A percentile compares a stretch with the other conserved stretches of the same genome.
phyloP scores from a whole-genome alignment of 2,329 filamentous ascomycete genomes.

The Grosmannia huntii region DNA sequence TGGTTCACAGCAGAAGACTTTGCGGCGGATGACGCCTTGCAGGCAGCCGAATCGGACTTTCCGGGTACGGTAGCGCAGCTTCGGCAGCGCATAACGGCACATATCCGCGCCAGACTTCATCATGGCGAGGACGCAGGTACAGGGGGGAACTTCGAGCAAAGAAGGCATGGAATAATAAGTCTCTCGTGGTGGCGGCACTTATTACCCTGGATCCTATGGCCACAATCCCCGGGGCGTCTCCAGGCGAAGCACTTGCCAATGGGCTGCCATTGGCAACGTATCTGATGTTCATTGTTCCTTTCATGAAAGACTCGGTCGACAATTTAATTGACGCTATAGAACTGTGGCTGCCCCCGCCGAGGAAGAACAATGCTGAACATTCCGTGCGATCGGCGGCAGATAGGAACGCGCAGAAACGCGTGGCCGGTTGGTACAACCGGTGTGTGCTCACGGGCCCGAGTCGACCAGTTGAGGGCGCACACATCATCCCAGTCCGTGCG shows the following conservation, averaged over 20 bases:
- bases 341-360: neutral
- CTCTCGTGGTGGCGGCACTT: too few relatives aligned
- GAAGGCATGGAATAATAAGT: too few relatives aligned
- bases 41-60: too few relatives aligned
- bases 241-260: neutral
- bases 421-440: neutral
- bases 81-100: too few relatives aligned
- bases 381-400: neutral
- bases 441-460: neutral
- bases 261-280: neutral
- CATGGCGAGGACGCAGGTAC: too few relatives aligned
- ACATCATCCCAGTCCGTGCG: neutral
- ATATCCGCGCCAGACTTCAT: too few relatives aligned
- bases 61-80: too few relatives aligned
- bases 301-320: neutral
- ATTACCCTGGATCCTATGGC: neutral
- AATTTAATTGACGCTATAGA: neutral
- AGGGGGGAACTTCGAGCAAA: too few relatives aligned
- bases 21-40: too few relatives aligned
- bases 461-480: neutral
- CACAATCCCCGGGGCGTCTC: neutral
- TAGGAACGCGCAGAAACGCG: neutral
- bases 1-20: too few relatives aligned
- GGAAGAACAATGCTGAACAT: too few relatives aligned
- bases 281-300: neutral